A percentile compares a stretch with the other conserved stretches of the same genome.
phyloP scores from a whole-genome alignment of 805 yeast genomes.

The Lachancea quebecensis region DNA sequence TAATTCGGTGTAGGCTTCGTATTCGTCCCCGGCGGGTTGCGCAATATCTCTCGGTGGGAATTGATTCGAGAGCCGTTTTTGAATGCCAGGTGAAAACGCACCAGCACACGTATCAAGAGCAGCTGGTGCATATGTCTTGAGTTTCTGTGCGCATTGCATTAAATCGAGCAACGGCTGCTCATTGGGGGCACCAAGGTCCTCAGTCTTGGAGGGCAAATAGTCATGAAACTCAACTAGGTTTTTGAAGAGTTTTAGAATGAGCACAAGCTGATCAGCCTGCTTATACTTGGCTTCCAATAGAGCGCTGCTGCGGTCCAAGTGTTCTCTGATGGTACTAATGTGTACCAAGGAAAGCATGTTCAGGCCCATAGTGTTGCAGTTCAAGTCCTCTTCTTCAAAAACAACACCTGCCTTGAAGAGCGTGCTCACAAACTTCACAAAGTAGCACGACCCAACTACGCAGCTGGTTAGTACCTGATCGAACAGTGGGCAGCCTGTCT shows the following conservation, averaged over 20 bases:
- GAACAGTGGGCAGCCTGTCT: conserved; percentile 31
- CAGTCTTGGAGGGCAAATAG: conserved; percentile 4
- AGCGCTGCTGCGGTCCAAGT: not conserved
- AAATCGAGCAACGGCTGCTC: conserved; percentile 1
- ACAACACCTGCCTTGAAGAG: conserved; percentile 52
- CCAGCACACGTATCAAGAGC: conserved; percentile 18
- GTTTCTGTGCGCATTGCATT: not conserved
- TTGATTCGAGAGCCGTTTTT: conserved; percentile 41
- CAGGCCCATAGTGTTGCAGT: conserved; percentile 54
- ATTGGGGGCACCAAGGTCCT: not conserved
- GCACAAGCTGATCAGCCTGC: conserved; percentile 16
- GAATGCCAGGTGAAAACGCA: conserved; percentile 42
- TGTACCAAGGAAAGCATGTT: conserved; percentile 31
- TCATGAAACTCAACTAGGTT: conserved; percentile 17
- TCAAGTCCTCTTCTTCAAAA: conserved; percentile 70
- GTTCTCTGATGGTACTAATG: not conserved
- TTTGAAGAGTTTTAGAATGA: conserved; percentile 15
- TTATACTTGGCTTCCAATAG: conserved; percentile 3
- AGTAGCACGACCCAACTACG: conserved; percentile 46
- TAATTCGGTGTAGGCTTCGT: conserved; percentile 25
- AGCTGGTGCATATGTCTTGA: conserved; percentile 7
- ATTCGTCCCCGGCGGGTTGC: conserved; percentile 28
- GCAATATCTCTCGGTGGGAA: conserved; percentile 38
- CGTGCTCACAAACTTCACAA: conserved; percentile 40
- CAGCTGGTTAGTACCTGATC: conserved; percentile 47